A percentile compares a stretch with the other conserved stretches of the same genome.
Evolutionary conservation across 768 basidiomycete genomes (phyloP).

Genomic region (Piloderma croceum): DNA sequence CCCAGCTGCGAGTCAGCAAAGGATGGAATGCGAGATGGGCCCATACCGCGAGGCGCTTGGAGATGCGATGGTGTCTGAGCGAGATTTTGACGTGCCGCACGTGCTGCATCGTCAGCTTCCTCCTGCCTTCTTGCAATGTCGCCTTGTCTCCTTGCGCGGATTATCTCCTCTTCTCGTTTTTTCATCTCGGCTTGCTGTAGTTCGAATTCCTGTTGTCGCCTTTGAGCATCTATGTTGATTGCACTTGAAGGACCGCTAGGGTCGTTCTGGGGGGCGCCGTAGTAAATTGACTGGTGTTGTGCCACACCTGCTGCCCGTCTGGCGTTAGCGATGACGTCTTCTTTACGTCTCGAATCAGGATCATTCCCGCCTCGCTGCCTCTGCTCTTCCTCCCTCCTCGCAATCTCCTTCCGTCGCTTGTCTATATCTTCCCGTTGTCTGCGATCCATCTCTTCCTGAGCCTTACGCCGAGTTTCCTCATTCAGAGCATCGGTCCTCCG

Average conservation of each 20-base stretch:
- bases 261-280: no score
- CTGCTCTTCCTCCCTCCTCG: slow-evolving; percentile 28
- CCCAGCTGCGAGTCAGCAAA: slow-evolving; percentile 26
- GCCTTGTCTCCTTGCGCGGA: slow-evolving; percentile 43
- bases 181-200: slow-evolving; percentile 41
- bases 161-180: slow-evolving; percentile 43
- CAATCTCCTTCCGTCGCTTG: slow-evolving; percentile 33
- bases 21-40: slow-evolving; percentile 30
- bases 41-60: no score
- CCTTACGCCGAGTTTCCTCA: slow-evolving; percentile 11
- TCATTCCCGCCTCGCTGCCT: slow-evolving; percentile 26
- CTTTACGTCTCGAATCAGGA: no score
- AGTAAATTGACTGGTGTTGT: no score
- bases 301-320: no score
- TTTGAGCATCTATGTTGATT: slow-evolving; percentile 24
- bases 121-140: slow-evolving; percentile 54
- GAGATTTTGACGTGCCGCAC: slow-evolving; percentile 34
- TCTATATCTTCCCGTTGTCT: slow-evolving; percentile 33
- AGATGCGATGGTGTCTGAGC: slow-evolving; percentile 22
- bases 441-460: slow-evolving; percentile 18
- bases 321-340: no score
- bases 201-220: slow-evolving; percentile 27
- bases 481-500: no score
- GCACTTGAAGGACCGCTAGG: no score
- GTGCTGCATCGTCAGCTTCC: slow-evolving; percentile 50